A percentile compares a stretch with the other conserved stretches of the same genome.
Conservation (phyloP, 805 yeast genomes). For the Yamadazyma tumulicola region DNA sequence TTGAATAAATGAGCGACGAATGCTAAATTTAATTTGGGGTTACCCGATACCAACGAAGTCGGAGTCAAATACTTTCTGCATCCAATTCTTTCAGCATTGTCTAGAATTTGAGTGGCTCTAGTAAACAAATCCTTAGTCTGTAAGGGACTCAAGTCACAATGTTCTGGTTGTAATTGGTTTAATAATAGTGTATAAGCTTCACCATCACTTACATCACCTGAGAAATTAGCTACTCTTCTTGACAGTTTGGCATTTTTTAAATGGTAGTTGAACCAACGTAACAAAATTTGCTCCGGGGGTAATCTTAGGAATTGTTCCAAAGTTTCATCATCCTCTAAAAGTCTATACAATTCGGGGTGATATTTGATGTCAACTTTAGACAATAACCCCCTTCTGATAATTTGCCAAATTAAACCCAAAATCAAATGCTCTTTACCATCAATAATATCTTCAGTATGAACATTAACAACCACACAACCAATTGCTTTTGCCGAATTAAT, state of each 20-base stretch:
- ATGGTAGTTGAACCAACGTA: constrained; percentile 97
- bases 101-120: constrained; percentile 84
- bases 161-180: constrained; percentile 80
- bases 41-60: constrained; percentile 88
- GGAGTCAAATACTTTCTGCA: constrained; percentile 96
- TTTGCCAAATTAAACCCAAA: constrained; percentile 93
- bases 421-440: constrained; percentile 93
- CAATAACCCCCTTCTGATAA: constrained; percentile 91
- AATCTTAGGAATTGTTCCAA: constrained; percentile 92
- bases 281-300: constrained; percentile 94
- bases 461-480: constrained; percentile 95
- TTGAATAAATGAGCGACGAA: constrained; percentile 97
- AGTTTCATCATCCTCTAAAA: constrained; percentile 94
- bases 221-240: constrained; percentile 82
- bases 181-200: constrained; percentile 89
- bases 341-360: constrained; percentile 94
- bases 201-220: constrained; percentile 88
- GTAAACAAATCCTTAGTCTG: constrained; percentile 68
- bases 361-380: constrained; percentile 92
- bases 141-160: constrained; percentile 80
- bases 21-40: constrained; percentile 93
- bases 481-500: constrained; percentile 98
- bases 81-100: constrained; percentile 84
- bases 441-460: constrained; percentile 90
- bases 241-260: constrained; percentile 88